Evolutionary conservation across 2,329 filamentous ascomycete genomes (phyloP).

Genomic region (Fonsecaea multimorphosa): DNA sequence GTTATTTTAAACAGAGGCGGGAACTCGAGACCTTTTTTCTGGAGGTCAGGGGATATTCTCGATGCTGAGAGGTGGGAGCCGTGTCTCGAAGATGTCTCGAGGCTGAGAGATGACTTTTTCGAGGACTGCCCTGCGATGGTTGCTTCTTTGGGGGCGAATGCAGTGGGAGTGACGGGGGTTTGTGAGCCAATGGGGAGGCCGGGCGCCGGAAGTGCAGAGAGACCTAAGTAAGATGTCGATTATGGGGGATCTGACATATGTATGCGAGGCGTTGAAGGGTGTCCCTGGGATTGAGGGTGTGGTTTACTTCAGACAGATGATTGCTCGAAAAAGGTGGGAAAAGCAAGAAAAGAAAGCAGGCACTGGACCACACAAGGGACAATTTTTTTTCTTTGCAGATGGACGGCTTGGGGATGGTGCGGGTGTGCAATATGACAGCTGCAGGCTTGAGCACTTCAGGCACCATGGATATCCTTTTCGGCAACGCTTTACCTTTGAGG

Average conservation of each 20-base stretch:
- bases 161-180: neutral
- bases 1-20: neutral
- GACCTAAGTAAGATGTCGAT: constrained; percentile 4
- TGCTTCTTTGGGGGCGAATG: constrained; percentile 14
- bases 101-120: constrained; percentile 5
- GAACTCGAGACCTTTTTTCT: neutral
- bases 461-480: neutral
- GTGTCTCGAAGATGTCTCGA: constrained; percentile 12
- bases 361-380: constrained; percentile 12
- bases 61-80: neutral
- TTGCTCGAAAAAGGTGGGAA: constrained; percentile 13
- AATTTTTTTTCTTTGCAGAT: constrained; percentile 14
- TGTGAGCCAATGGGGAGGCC: constrained; percentile 12
- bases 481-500: neutral
- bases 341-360: constrained; percentile 17
- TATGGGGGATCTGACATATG: constrained; percentile 3
- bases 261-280: constrained; percentile 5
- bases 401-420: constrained; percentile 6
- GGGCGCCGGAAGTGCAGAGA: constrained; percentile 6
- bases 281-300: constrained; percentile 11
- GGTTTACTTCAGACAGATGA: constrained; percentile 17
- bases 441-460: neutral
- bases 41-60: neutral
- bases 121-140: neutral
- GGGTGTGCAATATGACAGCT: neutral